Evolutionary conservation across 768 basidiomycete species (phyloP), one percentile per base, ranked within the genome.

Genomic region (Hygrocybe coccinea): DNA sequence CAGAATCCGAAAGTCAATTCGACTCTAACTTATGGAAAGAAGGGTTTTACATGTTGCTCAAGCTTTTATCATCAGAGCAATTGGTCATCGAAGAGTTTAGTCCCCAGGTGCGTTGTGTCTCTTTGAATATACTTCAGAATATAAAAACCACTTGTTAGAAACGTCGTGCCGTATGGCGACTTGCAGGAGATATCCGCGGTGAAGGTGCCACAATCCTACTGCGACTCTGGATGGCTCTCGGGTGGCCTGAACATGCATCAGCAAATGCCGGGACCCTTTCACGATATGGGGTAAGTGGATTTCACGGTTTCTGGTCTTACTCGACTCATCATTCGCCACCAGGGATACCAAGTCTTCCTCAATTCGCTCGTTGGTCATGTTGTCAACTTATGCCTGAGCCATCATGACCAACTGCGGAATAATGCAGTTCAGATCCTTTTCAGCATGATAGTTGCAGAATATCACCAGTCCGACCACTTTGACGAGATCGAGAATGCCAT

Each of bases 371-470:
- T 95, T 25, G 94, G 91, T 41, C 85, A 89, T 54, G 87, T 97
- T 49, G 87, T 98, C 54, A 89, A 91, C 60, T 76, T 97, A 14
- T 97, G 95, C 67, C 76, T 98, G 52, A 97, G 94, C 59, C 91
- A 95, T 62, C 95, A 98, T 65, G 95, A 98, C 65, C 85, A 87
- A 64, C 79, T 97, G 38, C 83, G 95, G 60, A 90, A 81, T 65
- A 89, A 89, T 60, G 95, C 93, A 0, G 92, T 95, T 19, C 85
- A 90, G 62, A 94, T 97, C 55, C 80, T 98, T 19, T 95, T 88
- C 71, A 90, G 87, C 64, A 97, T 98, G 93, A 93, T 98, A 57
- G 83, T 95, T 46, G 87, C 91, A 2, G 91, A 95, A 67, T 94
- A 89, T 68, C 84, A 91, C 55, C 85, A 89, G 56, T 84, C 84